Conservation (phyloP, 768 basidiomycete genomes). For the Collybia mongolica region DNA sequence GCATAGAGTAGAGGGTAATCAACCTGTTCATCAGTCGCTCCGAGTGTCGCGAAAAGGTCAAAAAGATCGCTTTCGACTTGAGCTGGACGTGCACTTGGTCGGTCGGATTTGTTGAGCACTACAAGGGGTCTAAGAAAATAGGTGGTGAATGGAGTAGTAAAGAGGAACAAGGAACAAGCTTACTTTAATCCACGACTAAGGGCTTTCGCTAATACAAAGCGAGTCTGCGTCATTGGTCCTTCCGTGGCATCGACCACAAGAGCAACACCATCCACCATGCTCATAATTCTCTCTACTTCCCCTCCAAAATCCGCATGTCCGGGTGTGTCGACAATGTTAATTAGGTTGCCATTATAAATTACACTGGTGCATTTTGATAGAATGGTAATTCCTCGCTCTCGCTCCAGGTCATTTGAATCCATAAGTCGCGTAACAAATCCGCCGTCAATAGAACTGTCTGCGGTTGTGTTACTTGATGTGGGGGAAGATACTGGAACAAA, state of each 20-base stretch:
- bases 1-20: constrained; percentile 52
- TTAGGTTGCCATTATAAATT: constrained; percentile 44
- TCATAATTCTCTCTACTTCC: constrained; percentile 59
- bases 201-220: constrained; percentile 50
- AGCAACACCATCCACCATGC: constrained; percentile 61
- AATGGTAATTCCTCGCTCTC: constrained; percentile 62
- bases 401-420: constrained; percentile 55
- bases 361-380: constrained; percentile 58
- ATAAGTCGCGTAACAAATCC: constrained; percentile 45
- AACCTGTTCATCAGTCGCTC: constrained; percentile 49
- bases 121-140: constrained; percentile 36
- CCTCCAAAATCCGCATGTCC: constrained; percentile 66
- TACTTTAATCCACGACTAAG: constrained; percentile 40
- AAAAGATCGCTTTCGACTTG: constrained; percentile 52
- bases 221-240: constrained; percentile 61
- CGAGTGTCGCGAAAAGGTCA: constrained; percentile 49
- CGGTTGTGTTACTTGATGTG: constrained; percentile 21
- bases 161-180: constrained; percentile 6
- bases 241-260: constrained; percentile 61
- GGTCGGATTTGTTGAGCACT: constrained; percentile 51
- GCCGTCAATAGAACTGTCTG: constrained; percentile 33
- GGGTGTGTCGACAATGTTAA: constrained; percentile 62
- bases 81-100: constrained; percentile 38
- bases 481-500: constrained; percentile 29
- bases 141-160: background rate